phyloP scores from a whole-genome alignment of 345 rosid genomes.

The Syzygium grande region DNA sequence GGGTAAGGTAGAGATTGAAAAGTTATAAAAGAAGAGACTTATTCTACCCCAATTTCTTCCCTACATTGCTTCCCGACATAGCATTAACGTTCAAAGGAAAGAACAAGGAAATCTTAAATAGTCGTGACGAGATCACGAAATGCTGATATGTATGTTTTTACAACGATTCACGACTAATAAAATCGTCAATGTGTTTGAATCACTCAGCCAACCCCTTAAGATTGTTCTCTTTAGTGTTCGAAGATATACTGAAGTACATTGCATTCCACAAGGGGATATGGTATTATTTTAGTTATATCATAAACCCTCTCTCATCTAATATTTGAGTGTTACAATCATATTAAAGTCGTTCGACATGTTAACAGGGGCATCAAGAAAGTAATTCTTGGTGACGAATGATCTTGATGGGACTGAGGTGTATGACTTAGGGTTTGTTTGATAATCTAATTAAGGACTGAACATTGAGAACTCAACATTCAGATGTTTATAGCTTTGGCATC shows the following conservation, averaged over 20 bases:
- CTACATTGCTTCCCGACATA: neutral
- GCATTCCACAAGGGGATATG: neutral
- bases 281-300: rapidly evolving
- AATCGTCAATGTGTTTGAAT: neutral
- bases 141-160: neutral
- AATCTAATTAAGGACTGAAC: neutral
- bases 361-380: neutral
- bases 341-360: neutral
- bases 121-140: neutral
- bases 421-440: neutral
- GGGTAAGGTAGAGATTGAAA: rapidly evolving
- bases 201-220: neutral
- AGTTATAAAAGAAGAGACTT: neutral
- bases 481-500: too few relatives aligned
- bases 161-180: neutral
- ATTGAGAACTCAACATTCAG: neutral
- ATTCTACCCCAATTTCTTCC: neutral
- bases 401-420: neutral
- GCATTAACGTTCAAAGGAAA: neutral
- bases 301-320: neutral
- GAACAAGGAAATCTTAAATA: too few relatives aligned
- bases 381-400: neutral
- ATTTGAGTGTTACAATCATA: neutral
- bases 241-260: neutral
- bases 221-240: neutral